Percentiles rank a stretch among this genome's conserved stretches.
Evolutionary conservation across 2,329 filamentous ascomycete species (phyloP).

Genomic region (Cytospora schulzeri): DNA sequence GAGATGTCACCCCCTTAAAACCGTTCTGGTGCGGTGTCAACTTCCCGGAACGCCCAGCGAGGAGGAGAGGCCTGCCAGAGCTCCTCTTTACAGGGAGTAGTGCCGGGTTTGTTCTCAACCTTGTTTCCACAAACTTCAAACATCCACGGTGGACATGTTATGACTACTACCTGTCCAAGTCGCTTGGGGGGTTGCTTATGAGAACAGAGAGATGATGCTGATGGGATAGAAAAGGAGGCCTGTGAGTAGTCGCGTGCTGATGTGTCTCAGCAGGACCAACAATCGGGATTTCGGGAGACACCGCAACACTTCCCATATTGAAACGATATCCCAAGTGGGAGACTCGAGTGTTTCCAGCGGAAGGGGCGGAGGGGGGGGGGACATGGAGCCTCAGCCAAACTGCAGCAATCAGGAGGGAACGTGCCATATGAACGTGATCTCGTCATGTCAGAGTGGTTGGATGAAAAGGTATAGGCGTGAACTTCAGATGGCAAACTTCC

Average conservation of each 20-base stretch:
- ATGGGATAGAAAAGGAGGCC: background rate
- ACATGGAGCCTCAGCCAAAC: background rate
- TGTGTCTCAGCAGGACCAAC: slow-evolving; percentile 11
- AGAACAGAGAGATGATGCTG: background rate
- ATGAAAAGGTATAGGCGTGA: background rate
- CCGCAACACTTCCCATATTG: slow-evolving; percentile 7
- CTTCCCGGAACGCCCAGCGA: background rate
- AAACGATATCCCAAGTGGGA: background rate
- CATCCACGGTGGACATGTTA: background rate
- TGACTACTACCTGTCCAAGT: background rate
- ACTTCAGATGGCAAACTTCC: slow-evolving; percentile 24
- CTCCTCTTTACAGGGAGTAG: background rate
- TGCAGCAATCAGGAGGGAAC: slow-evolving; percentile 3
- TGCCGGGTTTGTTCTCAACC: background rate
- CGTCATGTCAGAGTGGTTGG: background rate
- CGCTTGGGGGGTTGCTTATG: too few species aligned
- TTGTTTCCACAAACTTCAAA: slow-evolving; percentile 14
- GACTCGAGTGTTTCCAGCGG: background rate
- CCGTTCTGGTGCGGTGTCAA: background rate
- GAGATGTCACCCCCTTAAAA: background rate
- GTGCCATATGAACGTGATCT: slow-evolving; percentile 1
- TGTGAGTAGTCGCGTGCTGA: slow-evolving; percentile 7
- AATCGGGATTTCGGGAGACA: background rate
- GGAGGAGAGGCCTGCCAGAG: background rate
- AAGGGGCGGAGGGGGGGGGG: background rate